A percentile compares a stretch with the other conserved stretches of the same genome.
These are phyloP conservation scores for Agarophyton chilense DNA, from an alignment of 23 red algal genomes.

Conservation along the genomic window DNA sequence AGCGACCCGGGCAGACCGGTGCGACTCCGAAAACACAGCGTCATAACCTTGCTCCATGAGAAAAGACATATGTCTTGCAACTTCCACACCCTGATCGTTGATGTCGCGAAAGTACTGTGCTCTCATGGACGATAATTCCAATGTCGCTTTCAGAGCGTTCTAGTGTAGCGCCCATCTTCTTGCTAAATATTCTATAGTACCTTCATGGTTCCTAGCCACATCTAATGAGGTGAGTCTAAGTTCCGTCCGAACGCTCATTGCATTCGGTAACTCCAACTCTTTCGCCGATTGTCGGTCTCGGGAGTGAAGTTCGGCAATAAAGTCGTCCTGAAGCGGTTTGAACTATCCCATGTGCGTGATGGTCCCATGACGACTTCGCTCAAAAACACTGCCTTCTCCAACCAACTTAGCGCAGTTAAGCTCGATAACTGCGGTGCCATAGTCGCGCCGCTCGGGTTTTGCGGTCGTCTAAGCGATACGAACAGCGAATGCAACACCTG, in stretches of 20 bases:
- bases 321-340: not conserved
- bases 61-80: not conserved
- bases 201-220: no score
- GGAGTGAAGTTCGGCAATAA: not conserved
- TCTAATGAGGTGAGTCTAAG: no score
- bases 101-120: not conserved
- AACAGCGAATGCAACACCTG: no score
- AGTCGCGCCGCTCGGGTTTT: not conserved
- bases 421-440: not conserved
- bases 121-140: not conserved
- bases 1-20: not conserved
- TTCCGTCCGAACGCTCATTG: no score
- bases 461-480: not conserved
- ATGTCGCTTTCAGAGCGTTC: not conserved
- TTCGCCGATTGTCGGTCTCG: slow-evolving; percentile 3
- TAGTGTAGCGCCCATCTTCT: no score
- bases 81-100: not conserved
- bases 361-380: not conserved
- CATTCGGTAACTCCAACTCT: slow-evolving; percentile 25
- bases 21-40: not conserved
- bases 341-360: slow-evolving; percentile 6
- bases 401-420: slow-evolving; percentile 2
- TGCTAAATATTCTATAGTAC: no score
- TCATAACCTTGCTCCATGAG: not conserved
- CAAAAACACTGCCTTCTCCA: slow-evolving; percentile 1